Evolutionary conservation across 2,329 filamentous ascomycete genomes (phyloP), one percentile per base, ranked within the genome.

Genomic region (Aspergillus phoenicis): DNA sequence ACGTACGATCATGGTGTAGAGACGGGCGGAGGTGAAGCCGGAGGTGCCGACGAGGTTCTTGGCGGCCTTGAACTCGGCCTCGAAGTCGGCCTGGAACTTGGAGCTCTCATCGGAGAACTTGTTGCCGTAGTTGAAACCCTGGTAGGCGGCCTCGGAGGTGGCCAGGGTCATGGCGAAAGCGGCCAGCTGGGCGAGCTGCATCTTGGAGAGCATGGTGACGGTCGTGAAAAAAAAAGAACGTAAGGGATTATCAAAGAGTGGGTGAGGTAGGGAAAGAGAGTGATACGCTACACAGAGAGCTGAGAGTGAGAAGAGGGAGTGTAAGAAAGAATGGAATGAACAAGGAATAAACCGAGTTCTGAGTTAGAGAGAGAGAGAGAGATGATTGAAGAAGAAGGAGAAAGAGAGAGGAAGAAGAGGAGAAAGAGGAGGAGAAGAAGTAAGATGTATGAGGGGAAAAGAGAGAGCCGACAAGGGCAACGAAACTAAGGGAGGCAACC

Each of bases 1-100:
- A 65, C 68, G 36, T 59, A 70, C 82, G 72, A 88, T 85, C 80
- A 85, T 87, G 73, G 89, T 90, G 82, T 91, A 83, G 28, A 83
- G 73, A 59, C 81, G 78, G 54, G 80, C 81, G 59, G 80, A 80
- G 52, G 76, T 78, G 73, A 82, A 83, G 51, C 68, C 74, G 20
- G 67, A 67, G 58, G 75, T 73, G 30, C 77, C 76, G 1, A 74
- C 70, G 28, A 68, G 62, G 61, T 62, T 64, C 57, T 66, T 78
- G 38, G 80, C 81, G 39, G 77, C 76, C 56, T 75, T 71, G 73
- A 83, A 83, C 58, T 82, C 74, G 36, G 66, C 66, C 65, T 77
- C 69, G 68, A 79, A 83, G 64, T 81, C 78, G 22, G 75, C 57
- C 66, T 82, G 78, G 47, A 69, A 69, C 52, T 78, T 78, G 62